phyloP scores from a whole-genome alignment of 768 basidiomycete species.

The Scleroderma citrinum region DNA sequence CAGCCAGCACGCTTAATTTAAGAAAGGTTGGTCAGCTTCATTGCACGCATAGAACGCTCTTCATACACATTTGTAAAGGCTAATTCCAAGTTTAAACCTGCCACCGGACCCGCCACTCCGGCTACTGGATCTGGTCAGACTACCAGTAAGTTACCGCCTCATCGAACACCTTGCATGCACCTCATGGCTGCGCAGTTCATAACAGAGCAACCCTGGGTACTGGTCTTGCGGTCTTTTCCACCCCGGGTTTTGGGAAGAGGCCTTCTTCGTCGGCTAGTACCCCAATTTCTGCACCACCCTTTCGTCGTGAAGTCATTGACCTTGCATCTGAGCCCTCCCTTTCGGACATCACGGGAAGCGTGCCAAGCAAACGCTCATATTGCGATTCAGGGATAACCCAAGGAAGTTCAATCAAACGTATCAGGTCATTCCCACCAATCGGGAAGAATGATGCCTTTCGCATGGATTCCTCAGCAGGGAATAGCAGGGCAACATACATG shows the following conservation, averaged over 20 bases:
- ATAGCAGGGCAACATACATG: conserved; percentile 6
- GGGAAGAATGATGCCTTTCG: conserved; percentile 23
- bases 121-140: not conserved
- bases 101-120: conserved; percentile 13
- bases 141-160: conserved; percentile 4
- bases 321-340: conserved; percentile 10
- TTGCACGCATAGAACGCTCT: not conserved
- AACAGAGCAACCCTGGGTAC: conserved; percentile 15
- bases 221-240: conserved; percentile 38
- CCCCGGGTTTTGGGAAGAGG: conserved; percentile 37
- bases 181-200: conserved; percentile 18
- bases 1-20: not conserved
- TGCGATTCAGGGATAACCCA: conserved; percentile 13
- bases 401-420: conserved; percentile 25
- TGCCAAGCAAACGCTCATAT: conserved; percentile 29
- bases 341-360: not conserved
- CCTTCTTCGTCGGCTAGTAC: not conserved
- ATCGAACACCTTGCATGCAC: not conserved
- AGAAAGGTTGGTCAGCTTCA: conserved; percentile 1
- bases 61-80: conserved; percentile 5
- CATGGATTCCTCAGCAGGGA: conserved; percentile 7
- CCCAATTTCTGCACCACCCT: conserved; percentile 8
- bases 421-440: conserved; percentile 14
- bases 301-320: conserved; percentile 11
- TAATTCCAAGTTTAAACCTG: conserved; percentile 44